Conservation (phyloP, 2,329 filamentous ascomycete species). For the Akanthomyces uredinophilus region DNA sequence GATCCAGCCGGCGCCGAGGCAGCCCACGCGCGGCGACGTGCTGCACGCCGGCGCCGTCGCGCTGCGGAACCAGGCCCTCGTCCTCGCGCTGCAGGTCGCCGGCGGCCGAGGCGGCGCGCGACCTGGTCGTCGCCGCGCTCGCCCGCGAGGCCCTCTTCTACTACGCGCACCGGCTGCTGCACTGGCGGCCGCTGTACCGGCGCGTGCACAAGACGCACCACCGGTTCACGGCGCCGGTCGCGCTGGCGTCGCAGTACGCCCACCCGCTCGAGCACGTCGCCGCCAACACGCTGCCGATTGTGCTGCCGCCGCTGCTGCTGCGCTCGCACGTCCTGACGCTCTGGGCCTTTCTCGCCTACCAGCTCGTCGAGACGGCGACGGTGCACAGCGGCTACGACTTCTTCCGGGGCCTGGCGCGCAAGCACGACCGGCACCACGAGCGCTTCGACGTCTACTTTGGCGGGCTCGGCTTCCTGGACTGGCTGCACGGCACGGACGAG, state of each 20-base stretch:
- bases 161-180: slow-evolving; percentile 49
- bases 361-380: slow-evolving; percentile 46
- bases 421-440: slow-evolving; percentile 55
- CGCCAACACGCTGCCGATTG: slow-evolving; percentile 48
- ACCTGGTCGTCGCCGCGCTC: slow-evolving; percentile 37
- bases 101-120: slow-evolving; percentile 29
- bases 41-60: slow-evolving; percentile 39
- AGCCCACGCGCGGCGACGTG: slow-evolving; percentile 42
- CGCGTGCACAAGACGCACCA: slow-evolving; percentile 53
- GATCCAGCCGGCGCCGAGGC: slow-evolving; percentile 46
- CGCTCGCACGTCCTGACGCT: slow-evolving; percentile 46
- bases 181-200: slow-evolving; percentile 43
- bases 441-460: slow-evolving; percentile 51
- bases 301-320: slow-evolving; percentile 42
- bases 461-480: slow-evolving; percentile 47
- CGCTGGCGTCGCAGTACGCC: slow-evolving; percentile 51
- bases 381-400: slow-evolving; percentile 57
- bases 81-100: slow-evolving; percentile 28
- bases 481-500: slow-evolving; percentile 46
- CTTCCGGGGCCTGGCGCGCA: slow-evolving; percentile 39
- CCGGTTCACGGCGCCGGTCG: slow-evolving; percentile 50
- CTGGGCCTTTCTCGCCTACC: slow-evolving; percentile 44
- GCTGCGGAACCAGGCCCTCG: slow-evolving; percentile 42
- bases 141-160: slow-evolving; percentile 51
- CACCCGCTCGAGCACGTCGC: slow-evolving; percentile 53